A percentile compares a stretch with the other conserved stretches of the same genome.
Evolutionary conservation across 805 yeast species (phyloP).

Genomic region (Starmerella stellata): DNA sequence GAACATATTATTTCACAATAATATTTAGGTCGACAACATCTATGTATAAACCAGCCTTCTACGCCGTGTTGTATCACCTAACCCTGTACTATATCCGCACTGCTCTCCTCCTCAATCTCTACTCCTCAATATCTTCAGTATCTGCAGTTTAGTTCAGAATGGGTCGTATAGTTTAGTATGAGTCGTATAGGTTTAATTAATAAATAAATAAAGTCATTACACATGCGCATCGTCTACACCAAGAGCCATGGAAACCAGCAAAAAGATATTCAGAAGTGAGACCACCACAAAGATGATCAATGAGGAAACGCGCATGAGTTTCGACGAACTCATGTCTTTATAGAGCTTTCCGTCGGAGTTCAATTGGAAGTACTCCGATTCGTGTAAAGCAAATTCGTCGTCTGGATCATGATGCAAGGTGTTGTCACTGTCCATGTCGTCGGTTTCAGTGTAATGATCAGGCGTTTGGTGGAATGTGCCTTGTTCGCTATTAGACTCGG

Average conservation of each 20-base stretch:
- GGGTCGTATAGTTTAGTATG: neutral
- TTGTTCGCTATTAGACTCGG: neutral
- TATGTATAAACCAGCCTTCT: no score
- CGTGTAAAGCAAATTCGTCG: neutral
- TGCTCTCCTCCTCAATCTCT: no score
- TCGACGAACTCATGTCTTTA: conserved; percentile 57
- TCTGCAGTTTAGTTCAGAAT: neutral
- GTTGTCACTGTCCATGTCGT: neutral
- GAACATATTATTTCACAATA: no score
- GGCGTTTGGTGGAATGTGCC: neutral
- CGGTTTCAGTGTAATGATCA: neutral
- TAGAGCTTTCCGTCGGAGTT: conserved; percentile 20
- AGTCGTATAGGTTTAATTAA: neutral
- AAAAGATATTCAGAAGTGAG: conserved; percentile 50
- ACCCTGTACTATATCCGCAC: no score
- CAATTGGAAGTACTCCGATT: neutral
- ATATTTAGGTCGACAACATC: no score
- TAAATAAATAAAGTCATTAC: conserved; percentile 1
- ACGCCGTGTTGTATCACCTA: no score
- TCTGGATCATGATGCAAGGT: no score
- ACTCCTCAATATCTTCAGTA: no score
- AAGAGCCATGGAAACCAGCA: conserved; percentile 27
- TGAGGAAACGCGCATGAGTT: conserved; percentile 35
- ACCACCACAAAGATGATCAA: conserved; percentile 51
- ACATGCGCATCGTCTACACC: conserved; percentile 12